Conservation (phyloP, 2,329 filamentous ascomycete species). For the Zymoseptoria tritici region DNA sequence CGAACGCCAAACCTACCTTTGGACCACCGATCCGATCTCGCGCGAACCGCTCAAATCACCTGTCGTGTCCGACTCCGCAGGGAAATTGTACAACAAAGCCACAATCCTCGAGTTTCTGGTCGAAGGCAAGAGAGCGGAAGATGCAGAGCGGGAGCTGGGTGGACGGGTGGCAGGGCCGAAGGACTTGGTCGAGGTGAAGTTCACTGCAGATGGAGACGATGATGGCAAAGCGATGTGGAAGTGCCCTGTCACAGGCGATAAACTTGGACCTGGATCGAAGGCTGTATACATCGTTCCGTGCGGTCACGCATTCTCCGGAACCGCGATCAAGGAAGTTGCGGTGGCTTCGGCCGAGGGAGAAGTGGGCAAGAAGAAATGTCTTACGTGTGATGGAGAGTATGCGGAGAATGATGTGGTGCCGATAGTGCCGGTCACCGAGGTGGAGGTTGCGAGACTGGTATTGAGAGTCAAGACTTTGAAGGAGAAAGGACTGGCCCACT, state of each 20-base stretch:
- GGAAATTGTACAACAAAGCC: conserved; percentile 92
- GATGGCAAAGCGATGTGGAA: conserved; percentile 53
- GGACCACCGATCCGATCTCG: conserved; percentile 83
- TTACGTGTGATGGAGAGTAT: conserved; percentile 66
- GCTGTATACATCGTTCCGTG: conserved; percentile 89
- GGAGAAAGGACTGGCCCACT: conserved; percentile 70
- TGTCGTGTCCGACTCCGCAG: conserved; percentile 75
- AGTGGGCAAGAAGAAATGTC: conserved; percentile 36
- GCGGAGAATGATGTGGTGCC: conserved; percentile 69
- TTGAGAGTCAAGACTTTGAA: conserved; percentile 61
- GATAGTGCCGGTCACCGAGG: conserved; percentile 64
- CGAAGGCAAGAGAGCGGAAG: conserved; percentile 44
- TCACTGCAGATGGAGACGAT: conserved; percentile 48
- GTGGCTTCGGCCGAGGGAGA: conserved; percentile 37
- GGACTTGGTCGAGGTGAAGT: conserved; percentile 81
- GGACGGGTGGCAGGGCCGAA: conserved; percentile 68
- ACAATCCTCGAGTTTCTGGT: conserved; percentile 66
- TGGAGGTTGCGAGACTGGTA: conserved; percentile 62
- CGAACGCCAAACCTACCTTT: conserved; percentile 78
- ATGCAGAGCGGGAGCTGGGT: conserved; percentile 55
- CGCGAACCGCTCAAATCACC: conserved; percentile 64
- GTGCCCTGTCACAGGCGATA: conserved; percentile 82
- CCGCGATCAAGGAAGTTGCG: conserved; percentile 60
- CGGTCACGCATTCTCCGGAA: conserved; percentile 87
- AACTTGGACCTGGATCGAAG: conserved; percentile 69